Conservation (phyloP, 2,329 filamentous ascomycete genomes). For the Trichoderma sp. region DNA sequence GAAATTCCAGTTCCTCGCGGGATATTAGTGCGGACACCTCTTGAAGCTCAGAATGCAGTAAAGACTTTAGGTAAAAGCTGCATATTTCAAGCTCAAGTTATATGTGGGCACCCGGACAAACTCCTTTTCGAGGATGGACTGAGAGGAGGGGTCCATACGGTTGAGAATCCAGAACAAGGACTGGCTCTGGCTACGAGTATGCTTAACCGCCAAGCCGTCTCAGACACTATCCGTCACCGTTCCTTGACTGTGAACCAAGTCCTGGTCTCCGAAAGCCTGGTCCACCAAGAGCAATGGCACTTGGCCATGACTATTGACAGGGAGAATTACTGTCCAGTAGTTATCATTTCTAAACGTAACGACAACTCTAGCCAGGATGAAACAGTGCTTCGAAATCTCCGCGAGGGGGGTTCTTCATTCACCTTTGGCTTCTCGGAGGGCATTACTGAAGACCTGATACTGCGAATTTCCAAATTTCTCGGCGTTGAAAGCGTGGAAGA, state of each 20-base stretch:
- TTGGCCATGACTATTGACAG: constrained; percentile 45
- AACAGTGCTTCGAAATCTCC: constrained; percentile 15
- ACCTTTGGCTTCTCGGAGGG: constrained; percentile 29
- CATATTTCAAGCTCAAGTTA: constrained; percentile 31
- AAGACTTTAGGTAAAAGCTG: constrained; percentile 26
- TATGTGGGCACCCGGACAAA: constrained; percentile 21
- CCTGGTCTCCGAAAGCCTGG: constrained; percentile 36
- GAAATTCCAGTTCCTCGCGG: constrained; percentile 29
- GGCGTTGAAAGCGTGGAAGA: neutral
- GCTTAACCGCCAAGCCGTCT: constrained; percentile 18
- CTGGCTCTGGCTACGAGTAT: constrained; percentile 25
- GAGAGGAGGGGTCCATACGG: constrained; percentile 16
- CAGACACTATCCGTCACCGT: neutral
- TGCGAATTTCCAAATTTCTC: constrained; percentile 20
- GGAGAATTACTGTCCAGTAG: constrained; percentile 37
- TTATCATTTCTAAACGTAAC: constrained; percentile 36
- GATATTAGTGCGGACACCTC: constrained; percentile 23
- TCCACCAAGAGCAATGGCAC: constrained; percentile 38
- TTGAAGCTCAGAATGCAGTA: constrained; percentile 26
- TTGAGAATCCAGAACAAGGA: constrained; percentile 23
- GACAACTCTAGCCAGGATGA: constrained; percentile 22
- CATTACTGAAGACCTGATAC: constrained; percentile 28
- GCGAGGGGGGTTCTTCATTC: constrained; percentile 23
- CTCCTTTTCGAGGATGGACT: constrained; percentile 22
- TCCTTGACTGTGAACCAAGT: constrained; percentile 31